Evolutionary conservation across 2,329 filamentous ascomycete genomes (phyloP).

Genomic region (Fusarium sp.): DNA sequence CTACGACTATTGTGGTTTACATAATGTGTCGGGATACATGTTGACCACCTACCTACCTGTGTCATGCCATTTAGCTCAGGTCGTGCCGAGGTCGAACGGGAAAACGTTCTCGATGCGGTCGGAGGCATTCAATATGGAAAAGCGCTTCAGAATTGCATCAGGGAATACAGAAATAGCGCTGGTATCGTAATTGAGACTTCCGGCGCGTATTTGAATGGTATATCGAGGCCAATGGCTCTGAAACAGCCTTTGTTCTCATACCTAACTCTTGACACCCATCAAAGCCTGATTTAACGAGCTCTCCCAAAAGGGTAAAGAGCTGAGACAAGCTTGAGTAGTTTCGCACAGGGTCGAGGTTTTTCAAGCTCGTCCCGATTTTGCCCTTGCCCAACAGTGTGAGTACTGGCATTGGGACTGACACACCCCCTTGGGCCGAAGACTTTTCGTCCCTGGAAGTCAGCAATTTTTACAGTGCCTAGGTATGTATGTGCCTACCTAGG

Average conservation of each 20-base stretch:
- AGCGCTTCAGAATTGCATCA: neutral
- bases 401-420: neutral
- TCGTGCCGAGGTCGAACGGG: slow-evolving; percentile 19
- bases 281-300: slow-evolving; percentile 23
- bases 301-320: slow-evolving; percentile 42
- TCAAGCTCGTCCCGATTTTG: slow-evolving; percentile 39
- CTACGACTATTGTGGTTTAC: neutral
- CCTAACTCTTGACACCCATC: neutral
- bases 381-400: slow-evolving; percentile 8
- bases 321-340: slow-evolving; percentile 30
- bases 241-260: neutral
- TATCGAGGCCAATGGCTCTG: slow-evolving; percentile 24
- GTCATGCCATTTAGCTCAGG: slow-evolving; percentile 1
- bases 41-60: neutral
- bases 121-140: slow-evolving; percentile 4
- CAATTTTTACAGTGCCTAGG: neutral
- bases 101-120: neutral
- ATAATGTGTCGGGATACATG: neutral
- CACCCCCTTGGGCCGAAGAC: slow-evolving; percentile 40
- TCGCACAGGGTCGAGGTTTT: slow-evolving; percentile 32
- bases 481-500: neutral
- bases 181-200: neutral
- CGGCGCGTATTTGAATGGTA: neutral
- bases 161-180: neutral
- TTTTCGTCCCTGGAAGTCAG: slow-evolving; percentile 34